Percentiles rank a stretch among this genome's conserved stretches.
Conservation (phyloP, 2,329 filamentous ascomycete species). For the Beauveria caledonica region DNA sequence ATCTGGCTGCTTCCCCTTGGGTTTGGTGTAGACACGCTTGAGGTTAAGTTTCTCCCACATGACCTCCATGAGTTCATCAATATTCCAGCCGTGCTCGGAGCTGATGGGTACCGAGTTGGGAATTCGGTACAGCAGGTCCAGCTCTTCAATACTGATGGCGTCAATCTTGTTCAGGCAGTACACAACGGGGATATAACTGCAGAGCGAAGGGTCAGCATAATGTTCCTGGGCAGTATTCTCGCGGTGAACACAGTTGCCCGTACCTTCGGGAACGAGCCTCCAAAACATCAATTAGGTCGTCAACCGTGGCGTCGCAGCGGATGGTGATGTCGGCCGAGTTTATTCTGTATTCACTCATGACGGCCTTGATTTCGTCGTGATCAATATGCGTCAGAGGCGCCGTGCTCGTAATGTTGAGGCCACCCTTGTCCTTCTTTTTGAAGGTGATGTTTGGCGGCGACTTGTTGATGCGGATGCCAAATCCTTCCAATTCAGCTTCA, state of each 20-base stretch:
- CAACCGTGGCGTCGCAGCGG: constrained; percentile 92
- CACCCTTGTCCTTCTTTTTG: constrained; percentile 98
- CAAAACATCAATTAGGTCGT: constrained; percentile 92
- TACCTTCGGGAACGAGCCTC: constrained; percentile 76
- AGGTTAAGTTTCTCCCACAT: constrained; percentile 98
- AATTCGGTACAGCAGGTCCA: constrained; percentile 92
- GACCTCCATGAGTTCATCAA: constrained; percentile 91
- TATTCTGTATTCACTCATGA: constrained; percentile 96
- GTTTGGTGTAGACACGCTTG: constrained; percentile 92
- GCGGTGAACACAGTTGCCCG: constrained; percentile 6
- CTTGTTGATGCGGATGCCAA: constrained; percentile 97
- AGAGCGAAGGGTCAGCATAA: neutral
- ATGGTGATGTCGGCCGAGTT: constrained; percentile 96
- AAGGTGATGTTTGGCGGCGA: constrained; percentile 96
- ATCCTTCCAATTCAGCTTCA: constrained; percentile 89
- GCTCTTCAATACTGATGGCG: constrained; percentile 92
- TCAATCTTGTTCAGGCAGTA: constrained; percentile 99
- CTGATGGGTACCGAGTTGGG: constrained; percentile 96
- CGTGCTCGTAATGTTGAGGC: constrained; percentile 91
- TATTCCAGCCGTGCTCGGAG: constrained; percentile 94
- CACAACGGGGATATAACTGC: constrained; percentile 93
- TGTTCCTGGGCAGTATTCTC: constrained; percentile 3
- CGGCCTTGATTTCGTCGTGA: constrained; percentile 92
- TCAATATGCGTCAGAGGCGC: constrained; percentile 88
- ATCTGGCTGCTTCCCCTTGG: constrained; percentile 89